Evolutionary conservation across 371 early-diverging fungal species (phyloP).

Genomic region (Mucor velutinosus): DNA sequence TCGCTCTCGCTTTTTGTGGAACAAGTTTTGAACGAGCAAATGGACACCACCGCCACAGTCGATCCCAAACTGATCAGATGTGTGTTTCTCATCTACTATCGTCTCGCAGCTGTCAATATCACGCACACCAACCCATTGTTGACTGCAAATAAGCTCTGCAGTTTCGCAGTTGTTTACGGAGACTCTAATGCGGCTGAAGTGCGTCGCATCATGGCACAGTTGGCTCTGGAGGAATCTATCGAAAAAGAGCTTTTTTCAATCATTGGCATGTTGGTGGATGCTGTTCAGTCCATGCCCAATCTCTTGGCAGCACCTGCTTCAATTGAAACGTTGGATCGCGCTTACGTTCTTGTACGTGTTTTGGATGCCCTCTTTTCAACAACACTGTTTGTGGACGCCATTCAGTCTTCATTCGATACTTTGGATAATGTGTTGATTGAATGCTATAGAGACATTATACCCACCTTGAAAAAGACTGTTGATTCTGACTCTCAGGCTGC

Average conservation of each 20-base stretch:
- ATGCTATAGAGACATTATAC: constrained; percentile 6
- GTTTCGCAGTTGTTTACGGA: constrained; percentile 43
- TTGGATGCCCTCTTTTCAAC: constrained; percentile 31
- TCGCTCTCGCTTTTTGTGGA: constrained; percentile 23
- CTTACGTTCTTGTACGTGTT: constrained; percentile 15
- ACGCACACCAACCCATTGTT: not conserved
- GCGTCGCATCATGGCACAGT: constrained; percentile 33
- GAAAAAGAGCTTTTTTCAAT: constrained; percentile 26
- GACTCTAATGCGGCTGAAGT: constrained; percentile 38
- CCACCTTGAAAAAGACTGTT: constrained; percentile 6
- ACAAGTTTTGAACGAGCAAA: constrained; percentile 19
- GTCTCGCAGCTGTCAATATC: not conserved
- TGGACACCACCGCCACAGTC: not conserved
- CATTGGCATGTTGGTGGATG: constrained; percentile 32
- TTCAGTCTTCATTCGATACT: not conserved
- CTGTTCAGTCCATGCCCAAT: constrained; percentile 36
- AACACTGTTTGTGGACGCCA: not conserved
- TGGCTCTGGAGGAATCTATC: constrained; percentile 25
- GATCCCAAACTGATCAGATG: constrained; percentile 1
- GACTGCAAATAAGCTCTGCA: not conserved
- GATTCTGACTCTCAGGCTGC: not conserved
- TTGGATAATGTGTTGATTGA: constrained; percentile 16
- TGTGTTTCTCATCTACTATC: constrained; percentile 26
- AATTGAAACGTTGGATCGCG: not conserved
- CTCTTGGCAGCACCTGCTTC: constrained; percentile 8